These are phyloP conservation scores for Mucor racemosus DNA, from an alignment of 371 early-diverging fungal species.

Conservation along the genomic window DNA sequence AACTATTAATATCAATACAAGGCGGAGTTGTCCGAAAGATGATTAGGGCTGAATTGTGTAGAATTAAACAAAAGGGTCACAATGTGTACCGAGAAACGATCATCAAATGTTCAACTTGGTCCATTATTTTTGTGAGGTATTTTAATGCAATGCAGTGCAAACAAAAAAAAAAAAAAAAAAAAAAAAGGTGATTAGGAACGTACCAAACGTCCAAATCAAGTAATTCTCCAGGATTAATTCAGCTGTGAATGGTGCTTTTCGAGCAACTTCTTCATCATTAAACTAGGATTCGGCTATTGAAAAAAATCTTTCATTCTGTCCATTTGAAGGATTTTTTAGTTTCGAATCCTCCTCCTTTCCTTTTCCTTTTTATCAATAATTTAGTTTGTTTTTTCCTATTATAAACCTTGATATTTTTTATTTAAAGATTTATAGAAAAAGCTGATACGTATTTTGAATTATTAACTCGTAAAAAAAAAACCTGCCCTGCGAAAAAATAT, in stretches of 20 bases:
- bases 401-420: background rate
- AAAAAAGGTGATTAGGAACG: background rate
- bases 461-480: background rate
- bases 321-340: background rate
- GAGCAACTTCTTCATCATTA: background rate
- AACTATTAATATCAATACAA: background rate
- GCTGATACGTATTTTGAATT: background rate
- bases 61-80: background rate
- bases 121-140: background rate
- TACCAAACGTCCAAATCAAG: background rate
- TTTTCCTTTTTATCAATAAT: background rate
- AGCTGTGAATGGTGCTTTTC: constrained; percentile 1
- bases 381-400: background rate
- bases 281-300: constrained; percentile 1
- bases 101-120: background rate
- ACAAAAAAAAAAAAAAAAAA: background rate
- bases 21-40: background rate
- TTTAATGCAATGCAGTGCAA: background rate
- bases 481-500: background rate
- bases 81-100: background rate
- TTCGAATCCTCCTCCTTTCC: background rate
- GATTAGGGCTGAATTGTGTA: background rate
- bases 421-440: background rate
- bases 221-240: background rate
- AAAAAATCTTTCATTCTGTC: background rate